Evolutionary conservation across 164 flowering plant species (phyloP).

Genomic region (Magnolia kwangsiensis): DNA sequence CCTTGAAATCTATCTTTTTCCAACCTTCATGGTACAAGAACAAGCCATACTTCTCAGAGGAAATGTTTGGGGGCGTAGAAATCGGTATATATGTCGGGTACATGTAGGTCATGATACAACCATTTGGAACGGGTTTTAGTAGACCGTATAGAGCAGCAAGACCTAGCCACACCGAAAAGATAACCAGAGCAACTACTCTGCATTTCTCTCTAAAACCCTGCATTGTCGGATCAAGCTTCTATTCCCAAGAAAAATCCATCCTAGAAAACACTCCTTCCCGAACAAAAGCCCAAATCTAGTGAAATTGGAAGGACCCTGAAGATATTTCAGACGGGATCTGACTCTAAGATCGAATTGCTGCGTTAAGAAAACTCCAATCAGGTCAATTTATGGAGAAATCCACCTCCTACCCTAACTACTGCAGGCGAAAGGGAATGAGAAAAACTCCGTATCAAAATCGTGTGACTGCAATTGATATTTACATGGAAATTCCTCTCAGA

Average conservation of each 20-base stretch:
- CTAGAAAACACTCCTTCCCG: neutral
- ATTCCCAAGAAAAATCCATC: constrained; percentile 10
- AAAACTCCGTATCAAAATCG: neutral
- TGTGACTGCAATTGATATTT: neutral
- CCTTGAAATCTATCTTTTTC: constrained; percentile 79
- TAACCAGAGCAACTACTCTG: constrained; percentile 38
- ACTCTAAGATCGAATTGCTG: neutral
- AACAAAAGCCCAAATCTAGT: neutral
- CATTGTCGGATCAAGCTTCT: constrained; percentile 27
- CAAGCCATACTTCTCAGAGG: constrained; percentile 61
- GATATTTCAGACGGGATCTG: neutral
- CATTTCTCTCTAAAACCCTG: constrained; percentile 45
- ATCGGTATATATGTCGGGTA: constrained; percentile 91
- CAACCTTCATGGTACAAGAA: constrained; percentile 98
- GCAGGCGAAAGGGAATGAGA: neutral
- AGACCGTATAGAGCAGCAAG: constrained; percentile 55
- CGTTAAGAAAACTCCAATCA: neutral
- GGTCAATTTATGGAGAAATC: neutral
- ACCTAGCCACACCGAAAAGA: constrained; percentile 38
- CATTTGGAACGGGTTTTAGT: constrained; percentile 65
- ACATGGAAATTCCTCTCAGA: neutral
- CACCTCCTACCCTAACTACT: neutral
- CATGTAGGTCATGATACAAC: constrained; percentile 96
- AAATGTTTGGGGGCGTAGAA: constrained; percentile 38
- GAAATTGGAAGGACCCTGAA: no score